Evolutionary conservation across 306 rosid genomes (phyloP).

Genomic region (Nissolia schottii): DNA sequence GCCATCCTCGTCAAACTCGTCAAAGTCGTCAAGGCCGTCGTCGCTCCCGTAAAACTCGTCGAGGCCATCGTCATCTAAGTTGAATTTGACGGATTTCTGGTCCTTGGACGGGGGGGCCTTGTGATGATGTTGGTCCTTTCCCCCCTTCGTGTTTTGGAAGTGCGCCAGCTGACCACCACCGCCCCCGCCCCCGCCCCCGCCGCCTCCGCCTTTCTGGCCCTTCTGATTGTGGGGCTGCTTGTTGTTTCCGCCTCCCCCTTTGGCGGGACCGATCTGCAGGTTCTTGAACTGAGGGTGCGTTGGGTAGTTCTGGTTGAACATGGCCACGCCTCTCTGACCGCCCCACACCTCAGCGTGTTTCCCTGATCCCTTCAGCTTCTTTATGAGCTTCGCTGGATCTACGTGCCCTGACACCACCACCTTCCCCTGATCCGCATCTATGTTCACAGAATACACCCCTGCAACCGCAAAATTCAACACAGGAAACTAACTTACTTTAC

Average conservation of each 20-base stretch:
- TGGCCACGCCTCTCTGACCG: conserved; percentile 40
- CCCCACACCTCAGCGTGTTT: conserved; percentile 86
- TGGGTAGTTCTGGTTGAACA: conserved; percentile 35
- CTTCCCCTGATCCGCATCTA: conserved; percentile 88
- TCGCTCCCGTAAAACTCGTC: conserved; percentile 53
- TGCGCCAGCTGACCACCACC: conserved; percentile 37
- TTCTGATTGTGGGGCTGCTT: conserved; percentile 40
- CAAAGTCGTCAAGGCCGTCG: conserved; percentile 47
- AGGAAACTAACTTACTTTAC: too few relatives aligned
- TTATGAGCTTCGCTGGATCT: conserved; percentile 67
- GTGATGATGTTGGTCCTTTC: conserved; percentile 34
- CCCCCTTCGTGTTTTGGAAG: conserved; percentile 46
- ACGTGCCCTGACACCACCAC: conserved; percentile 65
- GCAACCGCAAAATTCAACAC: too few relatives aligned
- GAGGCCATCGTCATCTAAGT: conserved; percentile 54
- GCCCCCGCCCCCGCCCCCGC: conserved; percentile 25
- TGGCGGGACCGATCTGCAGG: conserved; percentile 39
- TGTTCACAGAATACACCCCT: conserved; percentile 66
- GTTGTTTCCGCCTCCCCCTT: conserved; percentile 50
- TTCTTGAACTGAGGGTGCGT: conserved; percentile 65
- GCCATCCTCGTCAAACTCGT: conserved; percentile 56
- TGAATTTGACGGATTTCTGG: conserved; percentile 75
- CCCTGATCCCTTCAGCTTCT: conserved; percentile 69
- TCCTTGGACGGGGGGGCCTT: conserved; percentile 32
- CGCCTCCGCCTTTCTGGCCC: conserved; percentile 35